These are phyloP conservation scores for Cystofilobasidium ferigula DNA, from an alignment of 768 basidiomycete genomes.

Conservation along the genomic window DNA sequence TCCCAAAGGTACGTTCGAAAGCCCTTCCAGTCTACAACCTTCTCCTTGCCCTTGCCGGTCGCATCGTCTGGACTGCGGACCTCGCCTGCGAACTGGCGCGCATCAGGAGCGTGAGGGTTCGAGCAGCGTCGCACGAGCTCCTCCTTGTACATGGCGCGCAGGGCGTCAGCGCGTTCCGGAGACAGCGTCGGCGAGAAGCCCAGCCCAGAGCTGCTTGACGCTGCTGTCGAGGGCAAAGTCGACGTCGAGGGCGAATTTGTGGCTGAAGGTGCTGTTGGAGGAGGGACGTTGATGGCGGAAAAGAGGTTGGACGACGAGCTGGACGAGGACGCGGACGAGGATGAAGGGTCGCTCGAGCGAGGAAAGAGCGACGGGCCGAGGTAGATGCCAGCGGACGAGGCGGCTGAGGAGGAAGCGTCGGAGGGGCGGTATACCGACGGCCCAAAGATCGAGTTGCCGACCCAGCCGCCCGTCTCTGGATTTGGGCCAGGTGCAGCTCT, in stretches of 20 bases:
- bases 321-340: neutral
- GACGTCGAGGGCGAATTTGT: too few relatives aligned
- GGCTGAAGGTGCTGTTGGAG: neutral
- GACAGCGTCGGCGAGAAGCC: conserved; percentile 37
- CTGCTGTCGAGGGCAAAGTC: too few relatives aligned
- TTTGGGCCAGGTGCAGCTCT: conserved; percentile 33
- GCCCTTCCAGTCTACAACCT: conserved; percentile 37
- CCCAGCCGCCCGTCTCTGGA: conserved; percentile 33
- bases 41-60: conserved; percentile 26
- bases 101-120: conserved; percentile 34
- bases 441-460: neutral
- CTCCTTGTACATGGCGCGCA: conserved; percentile 61
- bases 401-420: neutral
- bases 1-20: conserved; percentile 34
- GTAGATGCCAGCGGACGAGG: neutral
- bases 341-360: neutral
- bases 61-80: conserved; percentile 27
- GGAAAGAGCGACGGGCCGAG: neutral
- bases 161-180: conserved; percentile 50
- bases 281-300: neutral
- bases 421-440: neutral
- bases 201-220: conserved; percentile 1
- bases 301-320: neutral
- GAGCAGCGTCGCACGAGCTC: conserved; percentile 51
- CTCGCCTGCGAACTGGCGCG: conserved; percentile 23